A percentile compares a stretch with the other conserved stretches of the same genome.
Evolutionary conservation across 495 filamentous ascomycete genomes (phyloP).

Genomic region (Tuber melanosporum): DNA sequence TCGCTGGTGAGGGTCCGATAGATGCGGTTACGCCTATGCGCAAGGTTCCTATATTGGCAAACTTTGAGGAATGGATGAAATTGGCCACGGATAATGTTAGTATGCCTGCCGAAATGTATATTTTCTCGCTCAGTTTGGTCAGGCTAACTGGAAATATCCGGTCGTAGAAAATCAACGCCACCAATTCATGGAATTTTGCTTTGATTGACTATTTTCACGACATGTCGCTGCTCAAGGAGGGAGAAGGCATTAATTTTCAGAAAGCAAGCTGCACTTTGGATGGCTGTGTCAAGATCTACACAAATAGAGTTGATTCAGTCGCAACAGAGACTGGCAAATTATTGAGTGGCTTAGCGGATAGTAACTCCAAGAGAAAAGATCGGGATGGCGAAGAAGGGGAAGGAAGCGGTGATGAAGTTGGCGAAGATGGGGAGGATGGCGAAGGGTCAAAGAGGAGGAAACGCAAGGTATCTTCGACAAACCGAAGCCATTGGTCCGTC

Average conservation of each 20-base stretch:
- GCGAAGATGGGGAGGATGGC: conserved; percentile 70
- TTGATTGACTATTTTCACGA: conserved; percentile 99
- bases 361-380: conserved; percentile 63
- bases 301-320: conserved; percentile 94
- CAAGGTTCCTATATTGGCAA: conserved; percentile 87
- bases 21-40: conserved; percentile 91
- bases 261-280: conserved; percentile 97
- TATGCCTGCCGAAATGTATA: background rate
- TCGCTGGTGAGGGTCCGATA: conserved; percentile 50
- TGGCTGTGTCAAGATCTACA: conserved; percentile 99
- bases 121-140: background rate
- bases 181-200: conserved; percentile 98
- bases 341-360: conserved; percentile 88
- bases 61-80: conserved; percentile 99
- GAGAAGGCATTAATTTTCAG: conserved; percentile 96
- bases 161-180: conserved; percentile 82
- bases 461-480: conserved; percentile 54
- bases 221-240: conserved; percentile 94
- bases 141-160: conserved; percentile 9
- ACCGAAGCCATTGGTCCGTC: background rate
- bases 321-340: conserved; percentile 95
- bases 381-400: conserved; percentile 57
- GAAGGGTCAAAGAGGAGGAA: conserved; percentile 63
- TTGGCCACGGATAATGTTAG: conserved; percentile 88
- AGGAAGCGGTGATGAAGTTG: conserved; percentile 64